Base-by-base conservation (phyloP, 192 early-diverging fungal genomes). In the Linderina pennispora region DNA sequence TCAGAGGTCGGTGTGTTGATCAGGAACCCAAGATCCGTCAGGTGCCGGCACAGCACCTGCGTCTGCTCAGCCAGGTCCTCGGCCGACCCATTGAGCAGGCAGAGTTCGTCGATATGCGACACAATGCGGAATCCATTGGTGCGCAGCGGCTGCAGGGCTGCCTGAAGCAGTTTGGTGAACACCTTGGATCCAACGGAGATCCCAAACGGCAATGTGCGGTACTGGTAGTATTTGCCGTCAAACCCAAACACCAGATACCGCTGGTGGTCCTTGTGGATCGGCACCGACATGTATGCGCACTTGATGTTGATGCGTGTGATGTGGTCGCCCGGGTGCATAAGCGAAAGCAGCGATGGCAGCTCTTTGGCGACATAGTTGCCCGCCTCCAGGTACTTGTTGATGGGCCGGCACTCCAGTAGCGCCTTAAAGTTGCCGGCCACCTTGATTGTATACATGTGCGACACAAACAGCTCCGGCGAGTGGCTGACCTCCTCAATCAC, bases 281-380 rank as follows among this genome's bases (percentile, higher is more conserved):
- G 63, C 48, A 73, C 70, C 15, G 63, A 65, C 39, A 62, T 62
- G 10, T 73, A 73, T 8, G 70, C 70, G 44, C 69, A 65, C 49
- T 73, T 73, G 33, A 73, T 57, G 43, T 48, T 65, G 33, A 73
- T 50, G 4, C 62, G 48, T 7, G 69, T 62, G 3, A 73, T 57
- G 58, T 58, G 65, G 28, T 73, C 69, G 40, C 26, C 34, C 16
- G 42, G 40, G n/a, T 36, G 15, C 5, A 73, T 43, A 36, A 65
- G 25, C 21, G 61, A 48, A 23, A 50, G 46, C 11, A 73, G 58
- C 37, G 69, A 55, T 8, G 62, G 62, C 23, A 47, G 39, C 33
- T 65, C 69, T 1, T 61, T 42, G 15, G 62, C 48, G 0, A 14
- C 20, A 14, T 61, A 48, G 23, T 22, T 56, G 34, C 51, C 50